Base-by-base conservation (phyloP, 495 filamentous ascomycete species). In the Podospora anserina region DNA sequence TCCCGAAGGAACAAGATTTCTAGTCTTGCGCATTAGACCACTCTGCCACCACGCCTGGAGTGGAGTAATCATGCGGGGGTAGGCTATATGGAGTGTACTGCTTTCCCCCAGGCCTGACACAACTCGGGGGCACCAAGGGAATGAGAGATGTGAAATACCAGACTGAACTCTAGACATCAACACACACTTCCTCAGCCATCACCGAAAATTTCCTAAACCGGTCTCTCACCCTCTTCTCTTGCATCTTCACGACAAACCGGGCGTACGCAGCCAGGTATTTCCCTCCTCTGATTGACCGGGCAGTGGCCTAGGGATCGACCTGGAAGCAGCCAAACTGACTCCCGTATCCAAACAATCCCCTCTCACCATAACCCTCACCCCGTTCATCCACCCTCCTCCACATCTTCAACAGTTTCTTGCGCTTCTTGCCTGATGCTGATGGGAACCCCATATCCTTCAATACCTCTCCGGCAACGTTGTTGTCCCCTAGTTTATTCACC, bases 1-100 rank as follows among this genome's bases (percentile, higher is more conserved):
- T 68, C 69, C 69, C 69, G 65, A 67, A 68, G 65, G 69, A 71
- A 71, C 69, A 71, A 71, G 69, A 71, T 71, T 71, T 71, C 66
- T 71, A 71, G 69, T 71, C 69, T 70, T 70, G 68, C 68, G 68
- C 68, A 59, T 70, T 70, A 70, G 68, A 70, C 68, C 68, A 70
- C 68, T 70, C 68, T 59, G 68, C 68, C 68, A 70, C 68, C 68
- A 70, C 68, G 68, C 68, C 68, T 32, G 4, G 4, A 32, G 30
- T 32, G 4, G 3, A 32, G 3, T 5, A 32, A 2, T 4, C 0
- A 4, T 32, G 3, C 7, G 4, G 30, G 3, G 4, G 4, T 7
- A 32, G 7, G 4, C 7, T 32, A 32, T 7, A 6, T 32, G 30
- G 23, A 23, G 23, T 23, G 1, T 23, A 23, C 23, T 23, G 23